phyloP scores from a whole-genome alignment of 2,329 filamentous ascomycete species.

The Colletotrichum lentis region DNA sequence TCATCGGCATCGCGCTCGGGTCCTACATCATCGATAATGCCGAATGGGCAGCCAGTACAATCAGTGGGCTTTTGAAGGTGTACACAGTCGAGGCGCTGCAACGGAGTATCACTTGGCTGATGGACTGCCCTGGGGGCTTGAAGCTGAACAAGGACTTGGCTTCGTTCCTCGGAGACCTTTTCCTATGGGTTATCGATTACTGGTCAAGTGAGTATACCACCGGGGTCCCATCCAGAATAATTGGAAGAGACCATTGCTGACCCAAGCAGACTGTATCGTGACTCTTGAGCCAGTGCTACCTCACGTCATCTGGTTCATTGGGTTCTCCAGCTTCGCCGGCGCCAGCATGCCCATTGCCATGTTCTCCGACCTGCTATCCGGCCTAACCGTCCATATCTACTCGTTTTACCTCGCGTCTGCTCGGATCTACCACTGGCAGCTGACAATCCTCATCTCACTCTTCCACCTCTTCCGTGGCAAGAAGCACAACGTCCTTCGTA shows the following conservation, averaged over 20 bases:
- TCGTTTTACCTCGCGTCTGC: constrained; percentile 97
- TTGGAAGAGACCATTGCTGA: constrained; percentile 39
- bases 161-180: constrained; percentile 91
- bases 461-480: constrained; percentile 98
- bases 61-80: constrained; percentile 76
- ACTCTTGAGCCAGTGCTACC: constrained; percentile 83
- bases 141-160: constrained; percentile 96
- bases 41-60: constrained; percentile 79
- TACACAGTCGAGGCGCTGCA: constrained; percentile 92
- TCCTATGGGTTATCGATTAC: constrained; percentile 98
- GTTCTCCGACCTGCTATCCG: constrained; percentile 90
- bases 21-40: constrained; percentile 98
- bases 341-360: constrained; percentile 97
- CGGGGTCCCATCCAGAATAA: neutral
- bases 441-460: constrained; percentile 95
- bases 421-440: constrained; percentile 97
- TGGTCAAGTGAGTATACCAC: constrained; percentile 76
- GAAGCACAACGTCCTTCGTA: constrained; percentile 95
- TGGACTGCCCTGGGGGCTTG: constrained; percentile 92
- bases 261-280: constrained; percentile 72
- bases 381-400: constrained; percentile 95
- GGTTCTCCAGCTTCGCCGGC: constrained; percentile 92
- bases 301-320: constrained; percentile 88
- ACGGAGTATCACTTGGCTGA: constrained; percentile 91
- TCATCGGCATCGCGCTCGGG: constrained; percentile 95